Conservation (phyloP, 306 rosid species). For the Lagenaria siceraria region DNA sequence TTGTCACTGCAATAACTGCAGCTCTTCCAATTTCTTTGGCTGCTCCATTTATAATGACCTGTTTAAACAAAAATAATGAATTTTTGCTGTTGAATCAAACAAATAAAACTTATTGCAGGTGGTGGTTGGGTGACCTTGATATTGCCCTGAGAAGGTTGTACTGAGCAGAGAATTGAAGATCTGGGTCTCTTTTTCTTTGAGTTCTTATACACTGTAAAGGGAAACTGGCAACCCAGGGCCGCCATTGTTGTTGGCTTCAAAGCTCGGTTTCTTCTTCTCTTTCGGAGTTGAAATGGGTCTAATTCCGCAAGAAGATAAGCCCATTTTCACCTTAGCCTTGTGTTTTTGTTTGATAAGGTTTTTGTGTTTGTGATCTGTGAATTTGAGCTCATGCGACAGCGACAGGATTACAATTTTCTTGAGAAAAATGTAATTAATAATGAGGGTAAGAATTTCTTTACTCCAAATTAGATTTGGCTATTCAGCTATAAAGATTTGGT, state of each 20-base stretch:
- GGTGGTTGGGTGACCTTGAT: conserved; percentile 42
- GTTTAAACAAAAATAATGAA: neutral
- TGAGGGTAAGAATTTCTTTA: neutral
- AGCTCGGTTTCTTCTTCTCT: conserved; percentile 4
- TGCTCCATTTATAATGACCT: conserved; percentile 85
- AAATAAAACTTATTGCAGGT: neutral
- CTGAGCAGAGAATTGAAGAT: conserved; percentile 38
- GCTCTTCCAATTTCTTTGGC: conserved; percentile 95
- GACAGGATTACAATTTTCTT: neutral
- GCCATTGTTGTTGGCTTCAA: conserved; percentile 43
- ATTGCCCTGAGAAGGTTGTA: conserved; percentile 46
- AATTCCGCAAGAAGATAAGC: conserved; percentile 33
- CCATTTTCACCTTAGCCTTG: conserved; percentile 13
- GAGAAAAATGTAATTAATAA: neutral
- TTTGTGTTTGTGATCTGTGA: neutral
- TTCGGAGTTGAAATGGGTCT: neutral
- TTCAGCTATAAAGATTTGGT: neutral
- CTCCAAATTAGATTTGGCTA: neutral
- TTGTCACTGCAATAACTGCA: conserved; percentile 71
- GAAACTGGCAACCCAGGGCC: conserved; percentile 47
- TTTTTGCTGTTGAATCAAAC: neutral
- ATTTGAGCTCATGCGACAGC: neutral
- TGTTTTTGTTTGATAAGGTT: conserved; percentile 30
- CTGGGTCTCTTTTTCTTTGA: conserved; percentile 19
- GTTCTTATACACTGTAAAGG: conserved; percentile 18